These are phyloP conservation scores for Cenchrus fungigraminus DNA, from an alignment of 176 grass and related monocot genomes.

Conservation along the genomic window DNA sequence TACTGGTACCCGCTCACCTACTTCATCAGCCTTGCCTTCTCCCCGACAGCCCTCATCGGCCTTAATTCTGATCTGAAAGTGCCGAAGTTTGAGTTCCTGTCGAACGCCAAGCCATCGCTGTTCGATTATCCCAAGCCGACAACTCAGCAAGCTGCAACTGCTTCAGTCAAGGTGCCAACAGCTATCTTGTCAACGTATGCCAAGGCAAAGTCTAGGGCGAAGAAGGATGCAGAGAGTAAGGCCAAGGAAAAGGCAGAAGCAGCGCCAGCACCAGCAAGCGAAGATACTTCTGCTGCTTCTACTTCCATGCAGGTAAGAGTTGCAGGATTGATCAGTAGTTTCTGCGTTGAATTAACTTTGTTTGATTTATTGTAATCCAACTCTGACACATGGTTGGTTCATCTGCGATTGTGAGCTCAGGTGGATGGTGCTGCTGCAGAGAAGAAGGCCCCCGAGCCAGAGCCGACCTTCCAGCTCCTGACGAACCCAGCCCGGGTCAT, in stretches of 20 bases:
- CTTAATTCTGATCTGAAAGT: constrained; percentile 89
- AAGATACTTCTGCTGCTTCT: constrained; percentile 38
- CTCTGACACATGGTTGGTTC: neutral
- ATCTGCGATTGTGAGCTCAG: constrained; percentile 30
- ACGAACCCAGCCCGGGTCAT: constrained; percentile 74
- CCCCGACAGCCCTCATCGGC: constrained; percentile 75
- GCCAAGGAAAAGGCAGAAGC: constrained; percentile 53
- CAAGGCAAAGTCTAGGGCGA: constrained; percentile 76
- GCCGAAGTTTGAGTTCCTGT: constrained; percentile 88
- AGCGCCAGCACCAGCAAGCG: constrained; percentile 21
- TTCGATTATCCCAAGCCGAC: constrained; percentile 78
- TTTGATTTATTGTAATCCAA: neutral
- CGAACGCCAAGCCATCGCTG: constrained; percentile 64
- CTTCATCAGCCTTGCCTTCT: constrained; percentile 87
- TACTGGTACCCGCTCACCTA: constrained; percentile 91
- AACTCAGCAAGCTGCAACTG: constrained; percentile 54
- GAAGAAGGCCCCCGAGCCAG: constrained; percentile 62
- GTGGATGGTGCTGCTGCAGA: constrained; percentile 53
- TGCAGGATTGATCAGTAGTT: neutral
- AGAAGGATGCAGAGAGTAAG: constrained; percentile 76
- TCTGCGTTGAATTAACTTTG: neutral
- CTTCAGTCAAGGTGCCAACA: constrained; percentile 59
- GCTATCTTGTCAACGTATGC: constrained; percentile 79
- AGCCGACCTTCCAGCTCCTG: constrained; percentile 60
- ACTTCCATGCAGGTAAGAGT: constrained; percentile 67